phyloP scores from a whole-genome alignment of 192 early-diverging fungal species.

The Dispira parvispora region DNA sequence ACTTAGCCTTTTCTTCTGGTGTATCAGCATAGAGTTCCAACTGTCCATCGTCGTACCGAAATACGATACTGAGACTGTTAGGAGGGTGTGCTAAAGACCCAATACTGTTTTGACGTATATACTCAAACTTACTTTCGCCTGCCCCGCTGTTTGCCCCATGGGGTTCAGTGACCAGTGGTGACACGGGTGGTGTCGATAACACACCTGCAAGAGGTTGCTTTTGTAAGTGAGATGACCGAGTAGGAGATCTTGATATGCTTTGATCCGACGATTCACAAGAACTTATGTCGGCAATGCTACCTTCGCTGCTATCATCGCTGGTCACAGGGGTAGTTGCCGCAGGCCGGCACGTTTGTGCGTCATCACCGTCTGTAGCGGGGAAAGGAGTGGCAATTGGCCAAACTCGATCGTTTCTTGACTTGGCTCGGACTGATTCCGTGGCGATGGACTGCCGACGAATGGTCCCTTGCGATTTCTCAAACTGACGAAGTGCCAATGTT shows the following conservation, averaged over 20 bases:
- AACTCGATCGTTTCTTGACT: too few relatives aligned
- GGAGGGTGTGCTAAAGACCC: neutral
- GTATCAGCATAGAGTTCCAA: conserved; percentile 11
- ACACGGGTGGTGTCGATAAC: neutral
- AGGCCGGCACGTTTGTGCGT: too few relatives aligned
- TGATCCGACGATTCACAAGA: neutral
- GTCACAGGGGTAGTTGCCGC: too few relatives aligned
- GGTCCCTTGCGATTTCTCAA: neutral
- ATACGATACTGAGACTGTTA: neutral
- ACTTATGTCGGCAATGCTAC: neutral
- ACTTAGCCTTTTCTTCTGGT: neutral
- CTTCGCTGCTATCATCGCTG: neutral
- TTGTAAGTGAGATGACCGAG: neutral
- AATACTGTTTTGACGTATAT: neutral
- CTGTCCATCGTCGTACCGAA: conserved; percentile 3
- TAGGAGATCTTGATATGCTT: neutral
- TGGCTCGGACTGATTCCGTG: neutral
- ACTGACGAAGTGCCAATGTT: neutral
- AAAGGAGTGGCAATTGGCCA: neutral
- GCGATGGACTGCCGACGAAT: conserved; percentile 2
- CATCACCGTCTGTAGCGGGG: too few relatives aligned
- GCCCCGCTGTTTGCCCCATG: neutral
- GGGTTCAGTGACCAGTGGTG: neutral
- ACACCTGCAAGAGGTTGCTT: neutral
- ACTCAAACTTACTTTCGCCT: neutral